These are phyloP conservation scores for Acephala macrosclerotiorum DNA, from an alignment of 2,329 filamentous ascomycete genomes.

Conservation along the genomic window DNA sequence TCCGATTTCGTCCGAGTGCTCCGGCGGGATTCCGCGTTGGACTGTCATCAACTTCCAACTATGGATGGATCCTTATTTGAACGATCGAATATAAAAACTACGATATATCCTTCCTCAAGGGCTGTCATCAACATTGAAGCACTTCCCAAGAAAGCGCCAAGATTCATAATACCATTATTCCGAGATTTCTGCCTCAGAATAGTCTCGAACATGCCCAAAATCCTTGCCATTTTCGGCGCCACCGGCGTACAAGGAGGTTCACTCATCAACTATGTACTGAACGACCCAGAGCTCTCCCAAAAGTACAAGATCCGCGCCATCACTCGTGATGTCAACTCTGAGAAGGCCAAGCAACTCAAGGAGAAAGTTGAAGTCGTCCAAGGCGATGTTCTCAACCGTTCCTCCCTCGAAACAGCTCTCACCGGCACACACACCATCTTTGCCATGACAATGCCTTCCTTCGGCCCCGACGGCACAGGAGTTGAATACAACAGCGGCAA, in stretches of 20 bases:
- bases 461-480: slow-evolving; percentile 40
- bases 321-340: slow-evolving; percentile 45
- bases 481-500: slow-evolving; percentile 45
- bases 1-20: not conserved
- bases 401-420: slow-evolving; percentile 51
- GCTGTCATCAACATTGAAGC: not conserved
- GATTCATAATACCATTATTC: not conserved
- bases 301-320: slow-evolving; percentile 58
- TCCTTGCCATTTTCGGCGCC: slow-evolving; percentile 57
- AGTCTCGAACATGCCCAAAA: slow-evolving; percentile 35
- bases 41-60: not conserved
- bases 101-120: too few species aligned
- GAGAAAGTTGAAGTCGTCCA: slow-evolving; percentile 47
- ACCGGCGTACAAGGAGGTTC: slow-evolving; percentile 60
- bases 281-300: slow-evolving; percentile 51
- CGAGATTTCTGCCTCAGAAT: not conserved
- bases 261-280: slow-evolving; percentile 53
- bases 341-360: slow-evolving; percentile 43
- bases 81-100: not conserved
- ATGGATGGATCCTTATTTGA: not conserved
- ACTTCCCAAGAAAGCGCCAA: not conserved
- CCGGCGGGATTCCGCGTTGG: not conserved
- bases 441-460: slow-evolving; percentile 52
- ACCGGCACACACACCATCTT: slow-evolving; percentile 56
- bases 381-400: slow-evolving; percentile 48